These are phyloP conservation scores for Lipomyces oligophaga DNA, from an alignment of 805 yeast genomes.

Conservation along the genomic window DNA sequence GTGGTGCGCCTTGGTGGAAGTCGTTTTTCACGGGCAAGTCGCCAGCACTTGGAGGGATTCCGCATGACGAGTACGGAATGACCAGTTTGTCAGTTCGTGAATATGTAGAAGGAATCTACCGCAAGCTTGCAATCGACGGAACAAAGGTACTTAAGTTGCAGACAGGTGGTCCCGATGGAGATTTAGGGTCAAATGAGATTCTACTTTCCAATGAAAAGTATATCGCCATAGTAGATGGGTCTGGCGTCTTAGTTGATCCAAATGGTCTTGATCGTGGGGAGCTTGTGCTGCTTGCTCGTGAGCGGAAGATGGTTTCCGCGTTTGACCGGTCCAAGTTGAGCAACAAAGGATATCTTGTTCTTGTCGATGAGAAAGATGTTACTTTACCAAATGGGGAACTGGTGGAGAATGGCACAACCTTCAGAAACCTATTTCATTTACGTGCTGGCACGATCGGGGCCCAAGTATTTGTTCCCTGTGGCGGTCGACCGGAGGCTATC, in stretches of 20 bases:
- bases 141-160: constrained; percentile 71
- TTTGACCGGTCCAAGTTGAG: constrained; percentile 68
- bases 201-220: constrained; percentile 80
- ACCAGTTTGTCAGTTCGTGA: constrained; percentile 92
- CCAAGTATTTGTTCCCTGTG: constrained; percentile 94
- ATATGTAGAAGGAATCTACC: constrained; percentile 81
- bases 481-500: constrained; percentile 97
- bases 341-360: constrained; percentile 70
- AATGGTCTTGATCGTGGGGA: constrained; percentile 80
- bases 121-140: constrained; percentile 61
- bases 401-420: constrained; percentile 78
- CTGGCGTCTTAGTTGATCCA: constrained; percentile 92
- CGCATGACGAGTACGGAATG: constrained; percentile 98
- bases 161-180: constrained; percentile 99
- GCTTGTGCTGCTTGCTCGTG: constrained; percentile 69
- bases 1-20: constrained; percentile 98
- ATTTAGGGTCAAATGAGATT: constrained; percentile 93
- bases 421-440: constrained; percentile 87
- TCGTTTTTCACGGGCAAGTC: constrained; percentile 96
- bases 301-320: constrained; percentile 67
- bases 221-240: constrained; percentile 88
- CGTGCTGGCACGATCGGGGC: constrained; percentile 62
- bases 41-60: constrained; percentile 91
- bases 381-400: constrained; percentile 70
- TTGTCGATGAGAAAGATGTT: constrained; percentile 80